Conservation (phyloP, 257 asterid species). For the Solanum bulbocastanum region DNA sequence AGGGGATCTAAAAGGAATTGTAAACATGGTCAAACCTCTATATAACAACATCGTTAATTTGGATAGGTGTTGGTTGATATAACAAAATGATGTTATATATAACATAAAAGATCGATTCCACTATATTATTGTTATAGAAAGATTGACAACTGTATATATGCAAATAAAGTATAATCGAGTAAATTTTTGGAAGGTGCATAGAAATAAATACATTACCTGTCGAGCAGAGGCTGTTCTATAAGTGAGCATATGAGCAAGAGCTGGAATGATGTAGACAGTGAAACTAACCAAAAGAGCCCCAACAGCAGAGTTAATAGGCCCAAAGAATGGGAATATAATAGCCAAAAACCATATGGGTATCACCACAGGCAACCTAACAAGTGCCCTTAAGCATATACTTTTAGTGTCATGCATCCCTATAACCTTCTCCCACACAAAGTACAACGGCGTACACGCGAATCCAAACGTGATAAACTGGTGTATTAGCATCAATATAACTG, state of each 20-base stretch:
- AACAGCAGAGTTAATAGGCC: conserved; percentile 85
- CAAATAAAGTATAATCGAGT: neutral
- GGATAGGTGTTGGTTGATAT: neutral
- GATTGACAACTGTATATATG: neutral
- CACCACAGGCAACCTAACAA: conserved; percentile 78
- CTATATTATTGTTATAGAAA: neutral
- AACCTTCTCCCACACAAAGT: conserved; percentile 97
- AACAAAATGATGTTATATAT: neutral
- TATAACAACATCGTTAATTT: neutral
- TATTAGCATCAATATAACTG: conserved; percentile 87
- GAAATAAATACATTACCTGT: conserved; percentile 32
- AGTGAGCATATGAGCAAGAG: conserved; percentile 89
- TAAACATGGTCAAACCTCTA: neutral
- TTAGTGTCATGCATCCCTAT: conserved; percentile 87
- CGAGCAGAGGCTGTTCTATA: conserved; percentile 68
- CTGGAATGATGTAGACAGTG: conserved; percentile 89
- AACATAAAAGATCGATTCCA: neutral
- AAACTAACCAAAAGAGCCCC: conserved; percentile 92
- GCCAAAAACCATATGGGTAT: conserved; percentile 95
- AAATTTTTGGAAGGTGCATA: neutral
- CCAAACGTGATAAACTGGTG: conserved; percentile 97
- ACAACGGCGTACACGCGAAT: conserved; percentile 84
- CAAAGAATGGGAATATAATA: conserved; percentile 85
- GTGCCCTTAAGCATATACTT: conserved; percentile 78
- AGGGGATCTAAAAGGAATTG: neutral